These are phyloP conservation scores for Canavalia gladiata DNA, from an alignment of 306 rosid species.

Conservation along the genomic window DNA sequence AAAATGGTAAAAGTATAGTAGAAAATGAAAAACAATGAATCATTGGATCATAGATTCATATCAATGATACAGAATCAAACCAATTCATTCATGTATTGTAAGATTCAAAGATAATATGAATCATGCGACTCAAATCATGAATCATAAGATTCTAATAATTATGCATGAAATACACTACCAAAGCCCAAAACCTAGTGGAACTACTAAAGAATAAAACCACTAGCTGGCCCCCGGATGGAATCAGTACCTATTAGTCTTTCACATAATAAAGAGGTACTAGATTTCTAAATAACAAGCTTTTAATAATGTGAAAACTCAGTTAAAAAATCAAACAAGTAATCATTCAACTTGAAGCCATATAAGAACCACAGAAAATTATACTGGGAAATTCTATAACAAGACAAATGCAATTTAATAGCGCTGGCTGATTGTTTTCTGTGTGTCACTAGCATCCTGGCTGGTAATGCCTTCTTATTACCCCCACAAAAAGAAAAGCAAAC, in stretches of 20 bases:
- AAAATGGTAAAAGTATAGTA: too few relatives aligned
- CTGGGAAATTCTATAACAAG: conserved; percentile 13
- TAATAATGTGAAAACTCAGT: conserved; percentile 10
- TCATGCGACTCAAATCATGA: too few relatives aligned
- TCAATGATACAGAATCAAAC: too few relatives aligned
- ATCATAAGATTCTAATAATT: too few relatives aligned
- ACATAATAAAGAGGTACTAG: not conserved
- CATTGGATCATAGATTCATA: too few relatives aligned
- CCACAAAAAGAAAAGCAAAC: conserved; percentile 5
- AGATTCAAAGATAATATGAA: too few relatives aligned
- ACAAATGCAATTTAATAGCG: conserved; percentile 32
- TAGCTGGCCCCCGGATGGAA: not conserved
- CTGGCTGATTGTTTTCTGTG: not conserved
- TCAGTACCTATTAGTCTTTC: not conserved
- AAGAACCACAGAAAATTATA: not conserved
- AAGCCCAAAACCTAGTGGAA: not conserved
- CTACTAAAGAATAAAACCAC: not conserved
- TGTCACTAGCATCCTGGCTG: conserved; percentile 2
- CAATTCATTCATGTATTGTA: too few relatives aligned
- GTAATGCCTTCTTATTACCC: conserved; percentile 25
- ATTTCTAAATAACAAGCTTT: conserved; percentile 5
- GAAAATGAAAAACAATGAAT: too few relatives aligned
- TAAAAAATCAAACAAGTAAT: not conserved
- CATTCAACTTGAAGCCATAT: not conserved
- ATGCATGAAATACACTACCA: conserved; percentile 2